These are phyloP conservation scores for Lathyrus oleraceus DNA, from an alignment of 306 rosid species.

Conservation along the genomic window DNA sequence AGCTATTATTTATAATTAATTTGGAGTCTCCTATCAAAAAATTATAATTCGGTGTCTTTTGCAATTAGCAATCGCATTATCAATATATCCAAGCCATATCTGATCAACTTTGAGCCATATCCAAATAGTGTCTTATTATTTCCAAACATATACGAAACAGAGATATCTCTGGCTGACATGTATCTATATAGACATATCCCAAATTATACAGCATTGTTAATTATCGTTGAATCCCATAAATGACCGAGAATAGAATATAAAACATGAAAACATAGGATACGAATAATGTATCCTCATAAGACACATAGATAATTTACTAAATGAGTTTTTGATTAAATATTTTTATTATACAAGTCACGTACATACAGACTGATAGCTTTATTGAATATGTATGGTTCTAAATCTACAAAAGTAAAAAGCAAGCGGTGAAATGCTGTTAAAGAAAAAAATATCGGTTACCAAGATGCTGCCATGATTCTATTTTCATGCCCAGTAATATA, in stretches of 20 bases:
- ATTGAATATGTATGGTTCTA: no score
- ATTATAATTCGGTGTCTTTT: not conserved
- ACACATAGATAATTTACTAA: no score
- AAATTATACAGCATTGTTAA: not conserved
- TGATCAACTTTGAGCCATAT: not conserved
- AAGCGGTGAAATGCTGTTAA: not conserved
- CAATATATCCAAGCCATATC: slow-evolving; percentile 6
- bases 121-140: slow-evolving; percentile 2
- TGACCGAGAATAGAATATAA: slow-evolving; percentile 5
- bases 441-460: not conserved
- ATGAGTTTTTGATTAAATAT: no score
- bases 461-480: not conserved
- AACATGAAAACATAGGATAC: slow-evolving; percentile 7
- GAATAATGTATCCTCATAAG: not conserved
- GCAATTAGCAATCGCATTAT: slow-evolving; percentile 1
- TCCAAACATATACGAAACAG: not conserved
- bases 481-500: not conserved
- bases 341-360: no score
- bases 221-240: not conserved
- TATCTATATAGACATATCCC: slow-evolving; percentile 13
- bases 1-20: not conserved
- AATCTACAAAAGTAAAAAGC: no score
- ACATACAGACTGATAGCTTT: no score
- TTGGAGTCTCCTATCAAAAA: not conserved
- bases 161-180: not conserved